A percentile compares a stretch with the other conserved stretches of the same genome.
Conservation (phyloP, 2,329 filamentous ascomycete species). For the Helminthosporium solani region DNA sequence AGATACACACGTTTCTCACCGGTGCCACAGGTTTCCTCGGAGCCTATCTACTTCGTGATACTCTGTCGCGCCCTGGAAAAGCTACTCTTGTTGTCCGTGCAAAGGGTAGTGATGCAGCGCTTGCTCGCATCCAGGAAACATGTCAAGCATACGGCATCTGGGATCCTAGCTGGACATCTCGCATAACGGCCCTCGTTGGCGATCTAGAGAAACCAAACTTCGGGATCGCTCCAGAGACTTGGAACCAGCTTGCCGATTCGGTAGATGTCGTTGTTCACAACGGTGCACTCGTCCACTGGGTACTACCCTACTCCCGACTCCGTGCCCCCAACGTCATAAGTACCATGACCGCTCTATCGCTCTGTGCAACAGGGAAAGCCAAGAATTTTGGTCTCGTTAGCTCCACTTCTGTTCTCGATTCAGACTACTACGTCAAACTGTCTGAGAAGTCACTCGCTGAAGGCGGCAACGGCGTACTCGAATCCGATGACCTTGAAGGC, state of each 20-base stretch:
- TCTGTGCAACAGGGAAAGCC: slow-evolving; percentile 74
- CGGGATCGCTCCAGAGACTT: slow-evolving; percentile 66
- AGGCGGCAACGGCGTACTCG: slow-evolving; percentile 66
- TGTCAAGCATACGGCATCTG: slow-evolving; percentile 79
- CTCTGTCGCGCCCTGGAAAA: slow-evolving; percentile 65
- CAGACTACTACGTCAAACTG: slow-evolving; percentile 73
- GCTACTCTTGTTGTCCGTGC: slow-evolving; percentile 77
- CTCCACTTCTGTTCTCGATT: slow-evolving; percentile 81
- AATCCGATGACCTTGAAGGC: slow-evolving; percentile 76
- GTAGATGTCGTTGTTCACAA: slow-evolving; percentile 77
- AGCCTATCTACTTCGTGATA: slow-evolving; percentile 73
- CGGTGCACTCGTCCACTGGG: slow-evolving; percentile 72
- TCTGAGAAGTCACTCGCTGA: slow-evolving; percentile 63
- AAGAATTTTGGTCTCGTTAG: slow-evolving; percentile 82
- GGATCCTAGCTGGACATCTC: slow-evolving; percentile 65
- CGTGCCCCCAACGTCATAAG: slow-evolving; percentile 75
- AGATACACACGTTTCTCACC: slow-evolving; percentile 73
- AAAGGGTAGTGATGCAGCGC: slow-evolving; percentile 59
- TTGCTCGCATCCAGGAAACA: slow-evolving; percentile 66
- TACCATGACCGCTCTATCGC: slow-evolving; percentile 71
- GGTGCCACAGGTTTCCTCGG: slow-evolving; percentile 90
- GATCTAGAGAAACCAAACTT: slow-evolving; percentile 72
- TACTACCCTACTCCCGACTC: slow-evolving; percentile 72
- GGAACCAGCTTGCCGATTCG: slow-evolving; percentile 63
- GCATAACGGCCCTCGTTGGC: slow-evolving; percentile 69